Base-by-base conservation (phyloP, 306 rosid genomes). In the Glycine tomentella region DNA sequence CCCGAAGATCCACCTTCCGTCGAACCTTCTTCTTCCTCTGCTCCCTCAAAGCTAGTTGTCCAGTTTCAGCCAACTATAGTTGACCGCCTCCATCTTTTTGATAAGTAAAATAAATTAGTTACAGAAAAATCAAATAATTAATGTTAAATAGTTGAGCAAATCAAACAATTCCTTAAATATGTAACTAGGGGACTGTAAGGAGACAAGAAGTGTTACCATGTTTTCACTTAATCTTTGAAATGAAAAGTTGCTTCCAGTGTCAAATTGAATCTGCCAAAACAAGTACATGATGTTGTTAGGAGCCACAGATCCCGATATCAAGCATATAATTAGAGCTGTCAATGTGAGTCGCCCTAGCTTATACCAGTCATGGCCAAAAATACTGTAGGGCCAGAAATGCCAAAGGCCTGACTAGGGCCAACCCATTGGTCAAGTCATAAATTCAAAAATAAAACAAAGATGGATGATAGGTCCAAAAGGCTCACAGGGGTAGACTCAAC, bases 251-350 rank as follows among this genome's bases (percentile, higher is more conserved):
- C 3, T 72, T 85, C 58, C 6, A 38, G 62, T 81, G 62, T 53
- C 17, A 34, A 74, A 85, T 68, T 65, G 84, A 78, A 85, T 78
- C 88, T 85, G 84, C 78, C 13, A 51, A 61, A 74, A 49, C 6
- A 63, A 64, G 69, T 46, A 20, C 46, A 7, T 44, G 14, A 56
- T 5, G 69, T 36, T 49, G 40, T n/a, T 53, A 74, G 72, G 3
- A 57, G 15, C 44, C 9, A 48, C 53, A 9, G 5, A 68, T 68
- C 75, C 64, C 3, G 14, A 66, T 46, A 25, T 20, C 11, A 67
- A 16, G 52, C 50, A 69, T 72, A 55, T 6, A 51, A 75, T 66
- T 65, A 65, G 48, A 65, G 50, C 11, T 7, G 31, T 7, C 31
- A 40, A 40, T n/a, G n/a, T 64, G 13, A 40, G 9, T 31, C 38